Base-by-base conservation (phyloP, 345 rosid species). In the Murraya paniculata region DNA sequence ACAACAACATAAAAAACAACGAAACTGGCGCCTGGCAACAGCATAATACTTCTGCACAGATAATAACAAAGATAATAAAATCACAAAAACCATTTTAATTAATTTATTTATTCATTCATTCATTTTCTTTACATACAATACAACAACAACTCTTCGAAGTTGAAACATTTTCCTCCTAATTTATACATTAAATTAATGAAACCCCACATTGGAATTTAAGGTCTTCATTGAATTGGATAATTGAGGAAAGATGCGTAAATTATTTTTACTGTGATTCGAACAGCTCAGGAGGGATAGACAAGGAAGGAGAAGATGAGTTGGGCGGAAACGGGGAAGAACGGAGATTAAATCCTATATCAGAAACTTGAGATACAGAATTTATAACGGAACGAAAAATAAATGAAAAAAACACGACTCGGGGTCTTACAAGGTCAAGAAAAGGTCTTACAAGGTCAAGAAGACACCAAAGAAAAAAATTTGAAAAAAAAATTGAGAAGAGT, bases 371-470 rank as follows among this genome's bases (percentile, higher is more conserved):
- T 57, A 77, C 2, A 83, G 59, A 87, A 72, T 67, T 24, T 19
- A 1, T 16, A 30, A 21, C 18, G 1, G 0, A 6, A 55, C 0
- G 22, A 24, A 82, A 72, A 64, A 62, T 0, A 25, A 41, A 78
- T 27, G 45, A 10, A 38, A 28, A 9, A 3, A 48, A 38, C 16
- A 55, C 1, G 4, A 35, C 25, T 69, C 0, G 16, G 82, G 97
- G 93, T 89, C 98, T 93, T 92, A 96, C 97, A 92, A 96, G 97
- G 95, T 90, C 97, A 96, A 96, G 98, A 96, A 96, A 96, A 96
- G 97, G 94, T 87, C 97, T 96, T 96, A 93, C 97, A 95, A 96
- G 98, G 98, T 96, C 99, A 96, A 96, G 98, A 96, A 92, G 75
- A 81, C 38, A 39, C 59, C 31, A 36, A 13, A n/a, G 41, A 22